Base-by-base conservation (phyloP, 345 rosid genomes). In the Euphorbia pulcherrima region DNA sequence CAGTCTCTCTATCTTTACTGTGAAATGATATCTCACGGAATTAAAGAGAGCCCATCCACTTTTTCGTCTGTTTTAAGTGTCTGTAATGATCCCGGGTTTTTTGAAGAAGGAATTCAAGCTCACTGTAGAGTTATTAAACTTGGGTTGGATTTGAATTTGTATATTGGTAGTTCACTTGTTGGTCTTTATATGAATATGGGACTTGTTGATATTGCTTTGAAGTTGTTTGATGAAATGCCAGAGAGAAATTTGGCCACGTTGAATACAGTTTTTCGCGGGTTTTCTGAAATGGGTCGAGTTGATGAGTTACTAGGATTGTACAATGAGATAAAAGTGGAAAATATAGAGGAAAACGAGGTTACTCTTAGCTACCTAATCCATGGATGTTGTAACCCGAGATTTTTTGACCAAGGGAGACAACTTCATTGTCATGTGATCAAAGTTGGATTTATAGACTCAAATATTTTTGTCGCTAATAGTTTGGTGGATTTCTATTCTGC, bases 381-480 rank as follows among this genome's bases (percentile, higher is more conserved):
- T n/a, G n/a, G n/a, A n/a, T n/a, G n/a, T n/a, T n/a, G n/a, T n/a
- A n/a, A n/a, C n/a, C n/a, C n/a, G n/a, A n/a, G n/a, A n/a, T n/a
- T n/a, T n/a, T n/a, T n/a, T n/a, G n/a, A n/a, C n/a, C n/a, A 86
- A 88, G 96, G 96, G 68, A 82, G 72, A 79, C 90, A 86, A 70
- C 73, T 90, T 70, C 96, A 88, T 75, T 77, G 82, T 30, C 78
- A 74, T 68, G 84, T 82, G 76, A 69, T 84, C 54, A 86, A 85
- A 81, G 75, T 72, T 60, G 96, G 92, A 47, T 88, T 84, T 84
- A 73, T 37, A 28, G 70, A 60, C 51, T 77, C 74, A 20, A 81
- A 84, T 75, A 35, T 82, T 47, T 92, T 86, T 61, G 80, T 86
- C 20, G 86, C 82, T 55, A 92, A 88, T 84, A 85, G 79, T 30